Conservation (phyloP, 2,329 filamentous ascomycete genomes). For the Penicillium expansum region DNA sequence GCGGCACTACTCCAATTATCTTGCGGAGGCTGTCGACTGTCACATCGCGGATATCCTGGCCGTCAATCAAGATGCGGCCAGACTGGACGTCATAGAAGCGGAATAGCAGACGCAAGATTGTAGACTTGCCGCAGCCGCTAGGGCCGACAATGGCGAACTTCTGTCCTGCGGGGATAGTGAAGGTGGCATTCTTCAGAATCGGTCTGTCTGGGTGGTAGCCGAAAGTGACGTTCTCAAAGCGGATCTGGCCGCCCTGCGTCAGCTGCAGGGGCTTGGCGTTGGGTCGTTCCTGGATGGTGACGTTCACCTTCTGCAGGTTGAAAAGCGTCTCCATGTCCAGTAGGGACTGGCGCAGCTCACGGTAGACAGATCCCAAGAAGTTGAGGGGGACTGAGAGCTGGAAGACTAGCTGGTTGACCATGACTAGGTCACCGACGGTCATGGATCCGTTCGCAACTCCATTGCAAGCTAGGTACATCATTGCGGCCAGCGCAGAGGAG, state of each 20-base stretch:
- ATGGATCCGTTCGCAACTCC: conserved; percentile 78
- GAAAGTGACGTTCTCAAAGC: conserved; percentile 92
- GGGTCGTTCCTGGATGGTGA: conserved; percentile 74
- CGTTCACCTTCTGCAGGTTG: conserved; percentile 94
- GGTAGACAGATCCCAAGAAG: conserved; percentile 96
- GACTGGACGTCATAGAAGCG: conserved; percentile 87
- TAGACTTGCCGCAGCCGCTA: conserved; percentile 94
- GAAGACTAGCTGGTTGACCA: conserved; percentile 99
- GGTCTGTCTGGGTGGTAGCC: conserved; percentile 84
- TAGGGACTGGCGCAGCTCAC: conserved; percentile 88
- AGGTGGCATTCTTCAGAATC: conserved; percentile 77
- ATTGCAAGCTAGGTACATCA: conserved; percentile 96
- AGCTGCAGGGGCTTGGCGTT: conserved; percentile 72
- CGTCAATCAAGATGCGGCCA: conserved; percentile 86
- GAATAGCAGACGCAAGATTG: conserved; percentile 84
- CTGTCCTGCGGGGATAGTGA: conserved; percentile 92
- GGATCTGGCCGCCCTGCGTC: conserved; percentile 78
- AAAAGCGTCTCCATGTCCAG: conserved; percentile 99
- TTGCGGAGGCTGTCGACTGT: conserved; percentile 76
- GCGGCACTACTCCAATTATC: conserved; percentile 90
- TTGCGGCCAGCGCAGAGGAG: conserved; percentile 83
- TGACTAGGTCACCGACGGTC: conserved; percentile 93
- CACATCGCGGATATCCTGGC: conserved; percentile 84
- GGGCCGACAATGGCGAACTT: conserved; percentile 95
- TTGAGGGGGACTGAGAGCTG: conserved; percentile 95